A percentile compares a stretch with the other conserved stretches of the same genome.
Evolutionary conservation across 2,329 filamentous ascomycete genomes (phyloP).

Genomic region (Cladophialophora yegresii): DNA sequence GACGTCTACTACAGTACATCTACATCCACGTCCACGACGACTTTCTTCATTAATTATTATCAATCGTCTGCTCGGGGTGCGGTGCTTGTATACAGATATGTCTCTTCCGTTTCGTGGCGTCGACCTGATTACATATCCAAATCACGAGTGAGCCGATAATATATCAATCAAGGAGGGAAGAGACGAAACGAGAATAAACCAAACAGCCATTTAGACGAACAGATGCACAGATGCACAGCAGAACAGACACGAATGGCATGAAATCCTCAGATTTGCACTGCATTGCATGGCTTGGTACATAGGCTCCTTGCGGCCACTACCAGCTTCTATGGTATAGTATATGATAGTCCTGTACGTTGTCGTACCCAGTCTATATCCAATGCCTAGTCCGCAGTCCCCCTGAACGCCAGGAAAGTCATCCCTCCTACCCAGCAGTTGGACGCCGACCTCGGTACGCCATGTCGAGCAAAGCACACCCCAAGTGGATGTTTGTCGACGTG

Average conservation of each 20-base stretch:
- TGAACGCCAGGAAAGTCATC: not conserved
- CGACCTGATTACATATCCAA: too few relatives aligned
- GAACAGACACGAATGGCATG: not conserved
- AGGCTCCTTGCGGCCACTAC: not conserved
- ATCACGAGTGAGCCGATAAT: too few relatives aligned
- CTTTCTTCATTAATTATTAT: too few relatives aligned
- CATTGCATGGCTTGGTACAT: not conserved
- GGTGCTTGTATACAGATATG: too few relatives aligned
- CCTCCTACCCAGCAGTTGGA: not conserved
- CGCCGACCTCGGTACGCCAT: not conserved
- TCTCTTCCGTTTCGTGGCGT: too few relatives aligned
- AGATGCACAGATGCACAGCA: too few relatives aligned
- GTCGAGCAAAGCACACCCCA: constrained; percentile 4
- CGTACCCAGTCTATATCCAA: not conserved
- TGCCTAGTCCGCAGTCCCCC: not conserved
- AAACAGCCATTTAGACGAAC: not conserved
- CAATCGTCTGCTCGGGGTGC: too few relatives aligned
- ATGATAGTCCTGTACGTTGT: not conserved
- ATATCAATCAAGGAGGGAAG: too few relatives aligned
- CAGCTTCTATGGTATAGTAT: not conserved
- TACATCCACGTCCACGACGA: not conserved
- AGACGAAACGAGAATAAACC: not conserved
- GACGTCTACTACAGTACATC: constrained; percentile 1
- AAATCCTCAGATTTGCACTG: not conserved
- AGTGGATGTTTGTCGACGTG: not conserved